Percentiles rank a stretch among this genome's conserved stretches.
phyloP scores from a whole-genome alignment of 768 basidiomycete species.

The Pulveroboletus frians region DNA sequence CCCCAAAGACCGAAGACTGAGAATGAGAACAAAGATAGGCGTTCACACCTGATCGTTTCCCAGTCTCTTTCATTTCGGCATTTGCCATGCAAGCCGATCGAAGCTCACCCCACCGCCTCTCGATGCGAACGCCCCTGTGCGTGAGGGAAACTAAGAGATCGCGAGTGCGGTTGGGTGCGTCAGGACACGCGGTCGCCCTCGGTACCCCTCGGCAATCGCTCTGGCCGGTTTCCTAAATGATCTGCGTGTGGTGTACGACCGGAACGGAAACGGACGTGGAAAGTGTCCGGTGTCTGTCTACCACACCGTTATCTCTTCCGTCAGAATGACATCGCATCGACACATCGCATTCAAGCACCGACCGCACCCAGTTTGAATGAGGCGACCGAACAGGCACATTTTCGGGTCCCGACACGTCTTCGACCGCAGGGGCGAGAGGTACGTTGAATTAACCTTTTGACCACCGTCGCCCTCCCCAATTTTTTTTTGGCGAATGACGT shows the following conservation, averaged over 20 bases:
- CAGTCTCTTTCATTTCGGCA: not conserved
- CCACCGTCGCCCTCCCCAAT: not conserved
- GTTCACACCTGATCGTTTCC: not conserved
- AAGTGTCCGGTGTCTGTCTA: not conserved
- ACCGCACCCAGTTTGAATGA: not conserved
- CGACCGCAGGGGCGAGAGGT: not conserved
- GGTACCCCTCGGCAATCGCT: too few species aligned
- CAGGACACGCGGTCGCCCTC: too few species aligned
- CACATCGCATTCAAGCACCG: not conserved
- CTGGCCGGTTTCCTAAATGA: too few species aligned
- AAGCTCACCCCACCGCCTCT: not conserved
- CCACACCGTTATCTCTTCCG: not conserved
- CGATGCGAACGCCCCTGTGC: not conserved
- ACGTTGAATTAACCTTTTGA: constrained; percentile 5
- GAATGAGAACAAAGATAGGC: not conserved
- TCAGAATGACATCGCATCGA: not conserved
- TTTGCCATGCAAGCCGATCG: not conserved
- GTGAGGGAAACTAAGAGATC: too few species aligned
- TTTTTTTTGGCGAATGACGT: not conserved
- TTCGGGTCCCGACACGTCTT: not conserved
- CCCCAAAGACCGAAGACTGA: not conserved
- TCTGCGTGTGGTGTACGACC: too few species aligned
- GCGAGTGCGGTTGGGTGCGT: too few species aligned
- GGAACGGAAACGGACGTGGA: too few species aligned
- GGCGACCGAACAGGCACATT: not conserved